Evolutionary conservation across 306 rosid genomes (phyloP).

Genomic region (Cucurbita argyrosperma): DNA sequence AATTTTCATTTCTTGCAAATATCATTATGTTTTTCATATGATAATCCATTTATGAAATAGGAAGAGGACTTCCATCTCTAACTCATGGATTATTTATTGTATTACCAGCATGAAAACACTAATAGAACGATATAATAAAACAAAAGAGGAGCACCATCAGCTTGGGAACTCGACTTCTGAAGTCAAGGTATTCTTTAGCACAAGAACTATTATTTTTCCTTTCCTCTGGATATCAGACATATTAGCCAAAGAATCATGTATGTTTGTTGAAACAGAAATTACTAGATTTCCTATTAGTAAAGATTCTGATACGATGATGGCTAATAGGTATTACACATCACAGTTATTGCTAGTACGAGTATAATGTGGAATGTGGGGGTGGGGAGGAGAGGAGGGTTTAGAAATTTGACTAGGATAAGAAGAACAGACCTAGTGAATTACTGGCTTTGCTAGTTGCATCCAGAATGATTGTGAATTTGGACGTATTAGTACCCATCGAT

Average conservation of each 20-base stretch:
- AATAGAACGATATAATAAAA: slow-evolving; percentile 63
- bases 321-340: background rate
- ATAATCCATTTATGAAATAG: background rate
- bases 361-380: background rate
- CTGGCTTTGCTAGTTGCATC: background rate
- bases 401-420: background rate
- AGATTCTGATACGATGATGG: background rate
- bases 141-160: slow-evolving; percentile 55
- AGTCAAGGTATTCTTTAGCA: slow-evolving; percentile 47
- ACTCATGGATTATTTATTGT: background rate
- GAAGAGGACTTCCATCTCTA: background rate
- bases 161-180: slow-evolving; percentile 47
- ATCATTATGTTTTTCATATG: background rate
- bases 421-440: background rate
- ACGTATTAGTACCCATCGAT: background rate
- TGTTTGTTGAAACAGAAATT: background rate
- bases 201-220: background rate
- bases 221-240: background rate
- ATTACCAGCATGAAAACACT: slow-evolving; percentile 61
- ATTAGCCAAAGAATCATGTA: background rate
- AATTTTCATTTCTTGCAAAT: background rate
- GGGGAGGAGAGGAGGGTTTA: background rate
- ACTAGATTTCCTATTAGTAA: background rate
- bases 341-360: background rate
- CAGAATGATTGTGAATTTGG: background rate